Conservation (phyloP, 306 rosid genomes). For the Alnus glutinosa region DNA sequence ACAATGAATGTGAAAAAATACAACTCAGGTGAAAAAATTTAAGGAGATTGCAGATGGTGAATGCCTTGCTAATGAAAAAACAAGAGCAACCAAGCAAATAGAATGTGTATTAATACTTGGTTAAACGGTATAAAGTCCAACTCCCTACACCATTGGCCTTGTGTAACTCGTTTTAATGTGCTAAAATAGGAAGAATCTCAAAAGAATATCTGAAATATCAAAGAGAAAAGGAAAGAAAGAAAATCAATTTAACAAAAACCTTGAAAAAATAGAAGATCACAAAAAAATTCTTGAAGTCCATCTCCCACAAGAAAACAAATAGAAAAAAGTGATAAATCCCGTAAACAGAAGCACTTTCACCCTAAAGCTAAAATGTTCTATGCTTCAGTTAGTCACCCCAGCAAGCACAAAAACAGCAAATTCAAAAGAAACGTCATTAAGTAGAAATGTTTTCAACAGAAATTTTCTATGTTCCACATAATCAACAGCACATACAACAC, state of each 20-base stretch:
- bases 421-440: neutral
- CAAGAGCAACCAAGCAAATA: neutral
- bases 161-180: neutral
- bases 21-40: neutral
- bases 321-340: neutral
- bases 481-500: neutral
- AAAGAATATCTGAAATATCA: neutral
- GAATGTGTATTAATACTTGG: neutral
- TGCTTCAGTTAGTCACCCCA: neutral
- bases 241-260: neutral
- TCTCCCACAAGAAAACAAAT: neutral
- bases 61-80: neutral
- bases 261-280: neutral
- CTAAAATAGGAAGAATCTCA: neutral
- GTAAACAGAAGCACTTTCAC: neutral
- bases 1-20: neutral
- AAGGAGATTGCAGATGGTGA: neutral
- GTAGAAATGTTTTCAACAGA: too few relatives aligned
- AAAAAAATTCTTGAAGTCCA: neutral
- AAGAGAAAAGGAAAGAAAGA: neutral
- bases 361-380: neutral
- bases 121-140: neutral
- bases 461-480: too few relatives aligned
- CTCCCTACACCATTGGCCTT: neutral
- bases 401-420: neutral